phyloP scores from a whole-genome alignment of 2,329 filamentous ascomycete genomes.

The Trichocomaceae sp. region DNA sequence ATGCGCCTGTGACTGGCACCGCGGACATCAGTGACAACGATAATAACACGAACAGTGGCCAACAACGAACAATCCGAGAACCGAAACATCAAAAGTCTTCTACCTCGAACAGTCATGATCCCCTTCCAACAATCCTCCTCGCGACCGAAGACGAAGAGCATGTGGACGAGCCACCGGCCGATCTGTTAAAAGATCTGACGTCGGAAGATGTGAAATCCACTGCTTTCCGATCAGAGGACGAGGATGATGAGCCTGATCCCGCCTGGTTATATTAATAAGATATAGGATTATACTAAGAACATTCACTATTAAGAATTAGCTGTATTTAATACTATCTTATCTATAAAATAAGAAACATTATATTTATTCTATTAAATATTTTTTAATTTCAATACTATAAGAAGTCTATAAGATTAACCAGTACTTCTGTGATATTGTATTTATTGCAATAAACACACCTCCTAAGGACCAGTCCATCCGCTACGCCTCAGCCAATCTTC shows the following conservation, averaged over 20 bases:
- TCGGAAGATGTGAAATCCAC: constrained; percentile 17
- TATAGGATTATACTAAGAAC: no score
- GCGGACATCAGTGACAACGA: background rate
- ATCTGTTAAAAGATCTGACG: constrained; percentile 28
- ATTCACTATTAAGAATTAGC: no score
- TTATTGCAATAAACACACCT: constrained; percentile 1
- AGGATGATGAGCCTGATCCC: constrained; percentile 41
- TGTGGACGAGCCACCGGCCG: constrained; percentile 30
- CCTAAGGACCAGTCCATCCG: constrained; percentile 15
- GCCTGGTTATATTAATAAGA: no score
- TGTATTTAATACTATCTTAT: no score
- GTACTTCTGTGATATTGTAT: no score
- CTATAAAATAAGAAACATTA: no score
- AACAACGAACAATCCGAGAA: background rate
- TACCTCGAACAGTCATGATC: background rate
- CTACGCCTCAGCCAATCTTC: constrained; percentile 17
- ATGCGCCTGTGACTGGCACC: constrained; percentile 14
- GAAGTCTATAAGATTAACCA: no score
- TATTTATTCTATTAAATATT: no score
- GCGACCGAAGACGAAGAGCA: constrained; percentile 20
- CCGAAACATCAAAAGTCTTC: background rate
- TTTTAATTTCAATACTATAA: no score
- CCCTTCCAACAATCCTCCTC: background rate
- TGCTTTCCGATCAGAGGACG: constrained; percentile 27
- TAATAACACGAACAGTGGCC: background rate